A percentile compares a stretch with the other conserved stretches of the same genome.
phyloP scores from a whole-genome alignment of 2,329 filamentous ascomycete species.

The Blastomyces emzantsi region DNA sequence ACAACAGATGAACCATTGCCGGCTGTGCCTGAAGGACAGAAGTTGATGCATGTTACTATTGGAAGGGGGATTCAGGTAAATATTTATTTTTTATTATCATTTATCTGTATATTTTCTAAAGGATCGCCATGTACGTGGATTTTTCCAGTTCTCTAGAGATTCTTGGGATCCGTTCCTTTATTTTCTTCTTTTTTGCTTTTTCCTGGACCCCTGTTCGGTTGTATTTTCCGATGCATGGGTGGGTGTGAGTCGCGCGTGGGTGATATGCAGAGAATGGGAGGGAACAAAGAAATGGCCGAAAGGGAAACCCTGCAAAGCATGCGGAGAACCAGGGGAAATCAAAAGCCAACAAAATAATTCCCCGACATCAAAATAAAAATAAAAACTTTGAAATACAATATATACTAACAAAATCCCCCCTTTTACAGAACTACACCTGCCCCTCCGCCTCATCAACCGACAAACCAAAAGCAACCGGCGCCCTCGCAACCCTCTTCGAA shows the following conservation, averaged over 20 bases:
- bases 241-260: background rate
- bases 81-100: background rate
- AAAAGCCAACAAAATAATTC: background rate
- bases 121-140: background rate
- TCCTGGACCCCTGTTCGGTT: background rate
- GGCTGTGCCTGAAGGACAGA: constrained; percentile 49
- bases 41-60: constrained; percentile 67
- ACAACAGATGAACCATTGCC: constrained; percentile 53
- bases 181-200: constrained; percentile 1
- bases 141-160: background rate
- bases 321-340: background rate
- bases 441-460: constrained; percentile 50
- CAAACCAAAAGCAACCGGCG: constrained; percentile 58
- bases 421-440: constrained; percentile 80
- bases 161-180: background rate
- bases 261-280: background rate
- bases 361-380: background rate
- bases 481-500: constrained; percentile 79
- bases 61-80: constrained; percentile 63
- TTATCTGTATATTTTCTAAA: background rate
- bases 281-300: background rate
- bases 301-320: background rate
- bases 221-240: background rate
- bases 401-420: background rate
- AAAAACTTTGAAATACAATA: background rate